Conservation (phyloP, 1,139 yeast species). For the Lodderomyces theae region DNA sequence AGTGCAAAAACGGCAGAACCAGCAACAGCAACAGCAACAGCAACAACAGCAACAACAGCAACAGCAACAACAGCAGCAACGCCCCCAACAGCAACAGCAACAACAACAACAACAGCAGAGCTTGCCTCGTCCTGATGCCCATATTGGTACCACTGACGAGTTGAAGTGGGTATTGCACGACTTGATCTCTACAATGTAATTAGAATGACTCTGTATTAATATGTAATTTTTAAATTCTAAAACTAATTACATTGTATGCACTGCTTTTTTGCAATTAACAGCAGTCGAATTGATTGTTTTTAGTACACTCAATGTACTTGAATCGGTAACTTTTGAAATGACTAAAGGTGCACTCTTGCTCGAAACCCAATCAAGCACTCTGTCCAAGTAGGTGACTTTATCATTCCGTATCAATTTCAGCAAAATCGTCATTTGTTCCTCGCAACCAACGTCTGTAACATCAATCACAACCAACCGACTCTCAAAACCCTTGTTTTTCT, state of each 20-base stretch:
- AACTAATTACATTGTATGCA: not conserved
- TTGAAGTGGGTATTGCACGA: slow-evolving; percentile 71
- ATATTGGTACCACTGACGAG: slow-evolving; percentile 65
- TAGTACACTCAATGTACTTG: slow-evolving; percentile 4
- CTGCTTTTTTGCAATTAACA: not conserved
- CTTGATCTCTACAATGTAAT: slow-evolving; percentile 36
- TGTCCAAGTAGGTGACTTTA: slow-evolving; percentile 1
- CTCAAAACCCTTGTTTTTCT: not conserved
- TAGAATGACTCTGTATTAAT: not conserved
- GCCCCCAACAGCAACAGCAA: not conserved
- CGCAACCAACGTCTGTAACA: slow-evolving; percentile 5
- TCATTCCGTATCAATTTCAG: slow-evolving; percentile 1
- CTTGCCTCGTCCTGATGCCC: slow-evolving; percentile 21
- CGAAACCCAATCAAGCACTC: slow-evolving; percentile 6
- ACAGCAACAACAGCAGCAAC: not conserved
- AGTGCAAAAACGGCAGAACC: slow-evolving; percentile 3
- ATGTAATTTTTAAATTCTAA: too few species aligned
- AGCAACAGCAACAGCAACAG: not conserved
- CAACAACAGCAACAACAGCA: slow-evolving; percentile 1
- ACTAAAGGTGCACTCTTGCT: slow-evolving; percentile 7
- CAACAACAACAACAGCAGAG: slow-evolving; percentile 1
- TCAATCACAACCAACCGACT: slow-evolving; percentile 9
- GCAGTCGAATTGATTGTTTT: slow-evolving; percentile 2
- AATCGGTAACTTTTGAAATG: slow-evolving; percentile 6
- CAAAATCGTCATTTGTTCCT: slow-evolving; percentile 4